Conservation (phyloP, 2,329 filamentous ascomycete genomes). For the Aureobasidium uvarum region DNA sequence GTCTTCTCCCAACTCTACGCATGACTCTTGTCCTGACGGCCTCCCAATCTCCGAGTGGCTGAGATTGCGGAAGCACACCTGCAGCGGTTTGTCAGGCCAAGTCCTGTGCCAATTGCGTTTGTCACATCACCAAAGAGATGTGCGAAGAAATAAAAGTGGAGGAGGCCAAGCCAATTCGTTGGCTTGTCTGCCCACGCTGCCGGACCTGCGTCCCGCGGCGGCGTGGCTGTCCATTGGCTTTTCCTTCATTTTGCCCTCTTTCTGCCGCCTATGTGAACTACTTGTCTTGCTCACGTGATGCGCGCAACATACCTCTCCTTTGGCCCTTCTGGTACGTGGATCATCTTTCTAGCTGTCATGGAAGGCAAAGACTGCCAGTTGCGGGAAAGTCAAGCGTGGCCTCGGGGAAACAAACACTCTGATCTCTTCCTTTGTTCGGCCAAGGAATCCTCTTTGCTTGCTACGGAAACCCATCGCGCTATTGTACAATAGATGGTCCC, state of each 20-base stretch:
- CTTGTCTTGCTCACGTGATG: conserved; percentile 1
- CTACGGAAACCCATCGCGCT: not conserved
- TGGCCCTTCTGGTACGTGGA: not conserved
- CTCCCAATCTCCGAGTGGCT: conserved; percentile 21
- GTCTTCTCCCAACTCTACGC: not conserved
- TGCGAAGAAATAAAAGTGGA: not conserved
- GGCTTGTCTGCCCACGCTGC: not conserved
- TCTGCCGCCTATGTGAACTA: not conserved
- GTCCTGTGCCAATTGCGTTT: conserved; percentile 11
- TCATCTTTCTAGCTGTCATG: conserved; percentile 10
- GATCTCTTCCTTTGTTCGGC: not conserved
- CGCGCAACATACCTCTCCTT: not conserved
- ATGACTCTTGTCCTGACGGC: conserved; percentile 9
- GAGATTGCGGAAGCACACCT: conserved; percentile 4
- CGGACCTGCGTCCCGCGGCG: conserved; percentile 14
- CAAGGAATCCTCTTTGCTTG: not conserved
- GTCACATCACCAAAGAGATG: not conserved
- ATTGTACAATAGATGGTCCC: not conserved
- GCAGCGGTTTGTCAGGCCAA: conserved; percentile 22
- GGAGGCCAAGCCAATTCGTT: not conserved
- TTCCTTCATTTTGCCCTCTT: not conserved
- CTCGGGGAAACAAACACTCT: not conserved
- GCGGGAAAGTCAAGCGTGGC: not conserved
- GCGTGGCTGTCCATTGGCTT: not conserved
- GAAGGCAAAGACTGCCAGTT: not conserved